Evolutionary conservation across 331 rosid genomes (phyloP), one percentile per base, ranked within the genome.

Genomic region (Dryas integrifolia): DNA sequence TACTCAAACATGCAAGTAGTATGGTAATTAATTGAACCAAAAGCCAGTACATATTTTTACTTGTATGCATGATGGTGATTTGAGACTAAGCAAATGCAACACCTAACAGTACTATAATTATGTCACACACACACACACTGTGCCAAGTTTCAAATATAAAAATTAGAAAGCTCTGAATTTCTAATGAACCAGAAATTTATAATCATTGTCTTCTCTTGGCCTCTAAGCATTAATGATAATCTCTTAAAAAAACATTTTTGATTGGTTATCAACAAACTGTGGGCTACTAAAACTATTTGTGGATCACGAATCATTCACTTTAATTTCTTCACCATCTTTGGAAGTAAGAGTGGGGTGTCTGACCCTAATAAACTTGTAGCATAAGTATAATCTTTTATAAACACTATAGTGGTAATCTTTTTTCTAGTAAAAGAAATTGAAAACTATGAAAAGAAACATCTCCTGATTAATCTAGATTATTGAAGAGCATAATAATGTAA

Each of bases 201-300:
- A 61, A 65, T 72, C 46, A 21, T 44, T 66, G 40, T 72, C 52
- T 61, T 83, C 77, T 86, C 87, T 83, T 90, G 75, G 41, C 35
- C 65, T 82, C 76, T 68, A 90, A 88, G 91, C 39, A 60, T 81
- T 76, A 80, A 87, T 87, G 58, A 85, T 84, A 78, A 55, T 85
- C 85, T 65, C 48, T 43, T 60, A 30, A 51, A 70, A 21, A 71
- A 2, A 6, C 13, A 74, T 62, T 10, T 30, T 72, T 55, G 3
- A 41, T 51, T 58, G 11, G 65, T 58, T 50, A 62, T 67, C 44
- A 74, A 72, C 24, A 69, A 74, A 77, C 85, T 43, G 66, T 78
- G 76, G 76, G 80, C 44, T 46, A 48, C 51, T 78, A 65, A 47
- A 82, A 75, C 61, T 75, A 86, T 76, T 75, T 49, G 18, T 4